Base-by-base conservation (phyloP, 2,329 filamentous ascomycete genomes). In the Diplodia intermedia region DNA sequence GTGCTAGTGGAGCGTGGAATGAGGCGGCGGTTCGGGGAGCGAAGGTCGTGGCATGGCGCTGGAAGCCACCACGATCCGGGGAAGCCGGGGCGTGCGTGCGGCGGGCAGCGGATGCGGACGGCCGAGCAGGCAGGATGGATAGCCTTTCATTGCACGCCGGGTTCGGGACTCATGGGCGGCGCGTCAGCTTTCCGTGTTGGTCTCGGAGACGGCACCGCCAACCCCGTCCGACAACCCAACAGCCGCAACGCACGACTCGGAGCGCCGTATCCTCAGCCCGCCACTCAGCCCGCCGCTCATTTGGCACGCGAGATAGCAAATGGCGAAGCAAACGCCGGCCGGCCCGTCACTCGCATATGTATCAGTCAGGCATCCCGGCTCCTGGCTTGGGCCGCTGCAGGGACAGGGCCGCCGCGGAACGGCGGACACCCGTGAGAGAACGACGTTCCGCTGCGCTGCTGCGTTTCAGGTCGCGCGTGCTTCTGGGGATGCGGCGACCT, bases 281-380 rank as follows among this genome's bases (percentile, higher is more conserved):
- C 31, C 31, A 8, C 31, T 33, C 31, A 33, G 31, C 31, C 31
- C 31, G 31, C 31, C 31, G 31, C 31, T 33, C 31, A 9, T 33
- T 33, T 33, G 6, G 31, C 31, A 33, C 31, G 31, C 31, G 31
- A 33, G 31, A 33, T 33, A 33, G 31, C 8, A 33, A 33, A 23
- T n/a, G 55, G 33, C 40, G 55, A 57, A 43, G 55, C 55, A 61
- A 49, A 61, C 56, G 56, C 40, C 55, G 55, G 55, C 55, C 36
- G 55, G 55, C 33, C 55, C 36, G 55, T 26, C 36, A n/a, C 36
- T 60, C 55, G 56, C 38, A 61, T 61, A n/a, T 54, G n/a, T 12
- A 23, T 29, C 56, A 61, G 38, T 31, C 56, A 47, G 56, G 56
- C 56, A 61, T 38, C 56, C 38, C 14, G 23, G 47, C 56, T 15